Percentiles rank a stretch among this genome's conserved stretches.
These are phyloP conservation scores for Thalia dealbata DNA, from an alignment of 176 grass and related monocot genomes.

Conservation along the genomic window DNA sequence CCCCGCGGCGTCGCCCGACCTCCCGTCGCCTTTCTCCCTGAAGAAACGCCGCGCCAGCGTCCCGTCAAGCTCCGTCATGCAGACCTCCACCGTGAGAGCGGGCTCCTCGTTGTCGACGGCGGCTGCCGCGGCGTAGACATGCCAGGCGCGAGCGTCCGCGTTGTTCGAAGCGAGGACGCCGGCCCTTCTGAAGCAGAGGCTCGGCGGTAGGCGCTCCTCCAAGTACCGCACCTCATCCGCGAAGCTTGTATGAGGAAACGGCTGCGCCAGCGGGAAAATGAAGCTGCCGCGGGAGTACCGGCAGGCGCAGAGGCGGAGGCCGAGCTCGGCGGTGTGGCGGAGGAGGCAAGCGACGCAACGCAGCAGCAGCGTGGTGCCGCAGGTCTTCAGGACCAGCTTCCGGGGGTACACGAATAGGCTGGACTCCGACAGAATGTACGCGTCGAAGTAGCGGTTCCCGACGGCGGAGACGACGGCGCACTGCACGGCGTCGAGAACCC, in stretches of 20 bases:
- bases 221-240: slow-evolving; percentile 30
- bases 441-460: slow-evolving; percentile 23
- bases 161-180: neutral
- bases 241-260: slow-evolving; percentile 33
- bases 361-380: slow-evolving; percentile 31
- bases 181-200: slow-evolving; percentile 11
- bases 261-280: slow-evolving; percentile 36
- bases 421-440: slow-evolving; percentile 39
- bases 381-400: slow-evolving; percentile 32
- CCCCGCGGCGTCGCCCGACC: slow-evolving; percentile 20
- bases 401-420: slow-evolving; percentile 41
- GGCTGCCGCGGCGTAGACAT: slow-evolving; percentile 25
- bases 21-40: slow-evolving; percentile 8
- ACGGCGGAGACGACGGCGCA: slow-evolving; percentile 34
- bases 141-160: slow-evolving; percentile 10
- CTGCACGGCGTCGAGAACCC: slow-evolving; percentile 29
- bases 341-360: slow-evolving; percentile 23
- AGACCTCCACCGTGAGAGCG: slow-evolving; percentile 22
- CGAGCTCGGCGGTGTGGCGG: slow-evolving; percentile 9
- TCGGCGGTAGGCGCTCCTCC: slow-evolving; percentile 11
- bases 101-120: neutral
- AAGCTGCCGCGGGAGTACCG: slow-evolving; percentile 29
- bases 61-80: slow-evolving; percentile 42
- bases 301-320: slow-evolving; percentile 23
- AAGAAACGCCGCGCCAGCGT: slow-evolving; percentile 8